Percentiles rank a stretch among this genome's conserved stretches.
These are phyloP conservation scores for Venturiaceae sp. DNA, from an alignment of 2,329 filamentous ascomycete genomes.

Conservation along the genomic window DNA sequence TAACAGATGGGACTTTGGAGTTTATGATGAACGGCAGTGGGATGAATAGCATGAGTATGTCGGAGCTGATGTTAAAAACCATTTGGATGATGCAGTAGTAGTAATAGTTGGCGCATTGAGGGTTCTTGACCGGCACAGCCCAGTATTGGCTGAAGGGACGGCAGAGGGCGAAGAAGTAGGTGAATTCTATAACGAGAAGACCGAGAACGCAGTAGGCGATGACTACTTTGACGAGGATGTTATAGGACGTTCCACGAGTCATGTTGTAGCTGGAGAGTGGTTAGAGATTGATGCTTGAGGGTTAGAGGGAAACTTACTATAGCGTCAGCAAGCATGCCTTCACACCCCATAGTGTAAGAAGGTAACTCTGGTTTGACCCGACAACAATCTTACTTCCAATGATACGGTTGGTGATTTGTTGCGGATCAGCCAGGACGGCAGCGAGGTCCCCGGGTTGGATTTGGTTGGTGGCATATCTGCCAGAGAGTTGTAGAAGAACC, in stretches of 20 bases:
- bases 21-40: slow-evolving; percentile 10
- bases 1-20: slow-evolving; percentile 9
- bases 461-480: slow-evolving; percentile 11
- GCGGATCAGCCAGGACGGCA: slow-evolving; percentile 9
- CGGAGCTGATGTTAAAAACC: slow-evolving; percentile 13
- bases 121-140: slow-evolving; percentile 9
- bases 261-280: background rate
- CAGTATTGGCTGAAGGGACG: slow-evolving; percentile 13
- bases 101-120: slow-evolving; percentile 11
- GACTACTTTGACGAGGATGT: slow-evolving; percentile 9
- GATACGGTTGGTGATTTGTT: slow-evolving; percentile 22
- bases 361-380: slow-evolving; percentile 20
- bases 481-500: slow-evolving; percentile 11
- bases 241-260: slow-evolving; percentile 1
- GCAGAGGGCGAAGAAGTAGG: slow-evolving; percentile 11
- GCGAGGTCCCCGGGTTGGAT: slow-evolving; percentile 6
- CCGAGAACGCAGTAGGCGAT: slow-evolving; percentile 10
- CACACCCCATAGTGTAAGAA: slow-evolving; percentile 11
- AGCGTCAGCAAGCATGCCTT: slow-evolving; percentile 4
- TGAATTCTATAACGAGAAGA: slow-evolving; percentile 11
- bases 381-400: slow-evolving; percentile 25
- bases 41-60: slow-evolving; percentile 11
- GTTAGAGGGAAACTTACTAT: background rate
- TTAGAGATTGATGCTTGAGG: background rate
- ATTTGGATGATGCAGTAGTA: slow-evolving; percentile 11